Conservation (phyloP, 768 basidiomycete species). For the Phlebiopsis flavidoalba region DNA sequence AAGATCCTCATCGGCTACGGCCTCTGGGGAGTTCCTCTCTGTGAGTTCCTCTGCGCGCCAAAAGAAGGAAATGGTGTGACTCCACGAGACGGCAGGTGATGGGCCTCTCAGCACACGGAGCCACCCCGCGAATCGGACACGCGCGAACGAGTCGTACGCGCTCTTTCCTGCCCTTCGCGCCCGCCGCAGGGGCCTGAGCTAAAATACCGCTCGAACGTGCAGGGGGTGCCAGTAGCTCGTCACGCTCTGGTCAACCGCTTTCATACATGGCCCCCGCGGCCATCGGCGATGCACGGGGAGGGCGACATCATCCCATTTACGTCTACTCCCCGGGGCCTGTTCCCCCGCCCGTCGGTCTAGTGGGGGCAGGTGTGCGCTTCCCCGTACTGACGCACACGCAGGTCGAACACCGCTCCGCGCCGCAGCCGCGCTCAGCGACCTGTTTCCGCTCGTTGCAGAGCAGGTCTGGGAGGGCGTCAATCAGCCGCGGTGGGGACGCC, state of each 20-base stretch:
- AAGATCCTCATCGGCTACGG: constrained; percentile 54
- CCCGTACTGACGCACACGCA: constrained; percentile 1
- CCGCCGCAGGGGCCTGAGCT: constrained; percentile 36
- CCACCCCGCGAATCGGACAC: constrained; percentile 47
- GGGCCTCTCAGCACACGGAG: constrained; percentile 37
- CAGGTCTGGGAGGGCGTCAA: constrained; percentile 41
- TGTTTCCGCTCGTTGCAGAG: constrained; percentile 49
- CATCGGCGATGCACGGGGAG: constrained; percentile 34
- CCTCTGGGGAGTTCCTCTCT: constrained; percentile 49
- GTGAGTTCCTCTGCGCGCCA: constrained; percentile 28
- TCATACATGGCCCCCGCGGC: constrained; percentile 42
- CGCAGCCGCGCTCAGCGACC: constrained; percentile 42
- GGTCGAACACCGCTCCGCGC: constrained; percentile 48
- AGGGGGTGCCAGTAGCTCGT: constrained; percentile 32
- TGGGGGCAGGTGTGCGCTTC: too few relatives aligned
- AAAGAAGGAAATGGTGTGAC: constrained; percentile 33
- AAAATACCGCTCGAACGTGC: constrained; percentile 26
- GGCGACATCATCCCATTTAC: constrained; percentile 37
- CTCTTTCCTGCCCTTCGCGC: constrained; percentile 49
- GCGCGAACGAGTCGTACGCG: constrained; percentile 51
- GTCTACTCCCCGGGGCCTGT: constrained; percentile 12
- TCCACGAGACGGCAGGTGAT: too few relatives aligned
- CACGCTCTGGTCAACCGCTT: constrained; percentile 39
- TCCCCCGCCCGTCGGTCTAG: too few relatives aligned
- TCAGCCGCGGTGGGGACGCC: too few relatives aligned